Evolutionary conservation across 352 stramenopile genomes (phyloP), one percentile per base, ranked within the genome.

Genomic region (Albugo laibachii): DNA sequence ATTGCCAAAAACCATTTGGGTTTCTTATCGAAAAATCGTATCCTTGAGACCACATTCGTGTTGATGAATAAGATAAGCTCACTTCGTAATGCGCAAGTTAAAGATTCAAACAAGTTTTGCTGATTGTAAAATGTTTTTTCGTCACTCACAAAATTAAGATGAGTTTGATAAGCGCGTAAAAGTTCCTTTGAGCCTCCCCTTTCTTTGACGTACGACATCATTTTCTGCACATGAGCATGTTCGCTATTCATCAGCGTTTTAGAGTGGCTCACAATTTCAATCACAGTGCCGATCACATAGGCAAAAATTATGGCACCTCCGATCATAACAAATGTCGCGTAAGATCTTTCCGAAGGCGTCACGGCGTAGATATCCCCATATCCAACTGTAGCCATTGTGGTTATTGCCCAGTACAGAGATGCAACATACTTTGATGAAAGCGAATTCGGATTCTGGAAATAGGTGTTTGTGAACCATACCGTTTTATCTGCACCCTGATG

Each of bases 341-440:
- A 85, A 13, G 63, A 49, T 43, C 83, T 67, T 53, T 93, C 83
- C 2, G 58, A 53, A 24, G 63, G 63, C 39, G 84, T 93, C 6
- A 85, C 59, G 0, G 79, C 68, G 16, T 61, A 66, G 13, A 93
- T 75, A 48, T 93, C 78, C 1, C 81, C 79, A 56, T 93, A 94
- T 3, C 80, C 80, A 8, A 92, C 77, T 0, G 79, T 92, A 15
- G 69, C 76, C 72, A 92, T 88, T 1, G 79, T 92, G 15, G 76
- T 85, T 14, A 78, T 73, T 0, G 78, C 77, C 79, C 79, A 91
- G 48, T 91, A 91, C 11, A 91, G 63, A 35, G 69, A 83, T 13
- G 79, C 75, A 38, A 92, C 68, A 58, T 91, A 92, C 45, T 72
- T 71, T 1, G 71, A 83, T 5, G 62, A 36, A 5, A 64, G 62